Conservation (phyloP, 2,329 filamentous ascomycete genomes). For the Nigrospora oryzae region DNA sequence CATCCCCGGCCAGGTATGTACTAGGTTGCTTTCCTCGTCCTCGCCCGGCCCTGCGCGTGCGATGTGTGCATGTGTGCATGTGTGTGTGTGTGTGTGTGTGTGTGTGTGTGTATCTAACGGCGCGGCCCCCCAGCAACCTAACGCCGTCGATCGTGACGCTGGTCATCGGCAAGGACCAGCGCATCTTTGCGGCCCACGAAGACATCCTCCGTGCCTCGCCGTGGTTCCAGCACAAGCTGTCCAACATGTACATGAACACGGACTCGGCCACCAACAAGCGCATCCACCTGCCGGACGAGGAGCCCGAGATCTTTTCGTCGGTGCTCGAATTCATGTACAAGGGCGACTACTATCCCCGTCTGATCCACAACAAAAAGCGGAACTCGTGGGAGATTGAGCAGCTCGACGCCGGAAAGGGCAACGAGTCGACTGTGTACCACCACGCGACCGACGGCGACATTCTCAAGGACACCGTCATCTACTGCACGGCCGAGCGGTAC, state of each 20-base stretch:
- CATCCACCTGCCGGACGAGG: conserved; percentile 74
- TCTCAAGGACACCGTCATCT: conserved; percentile 83
- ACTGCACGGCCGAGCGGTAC: conserved; percentile 82
- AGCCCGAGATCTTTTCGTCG: conserved; percentile 84
- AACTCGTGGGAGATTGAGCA: conserved; percentile 79
- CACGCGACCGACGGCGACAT: conserved; percentile 57
- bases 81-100: no score
- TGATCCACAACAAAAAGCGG: conserved; percentile 72
- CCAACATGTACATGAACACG: conserved; percentile 57
- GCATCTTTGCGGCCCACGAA: conserved; percentile 88
- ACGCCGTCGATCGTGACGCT: conserved; percentile 70
- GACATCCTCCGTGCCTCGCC: conserved; percentile 71
- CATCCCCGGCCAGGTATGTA: conserved; percentile 35
- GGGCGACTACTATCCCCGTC: conserved; percentile 81
- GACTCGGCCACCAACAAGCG: conserved; percentile 52
- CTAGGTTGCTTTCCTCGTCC: neutral
- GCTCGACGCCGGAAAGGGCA: conserved; percentile 29
- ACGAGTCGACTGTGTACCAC: conserved; percentile 63
- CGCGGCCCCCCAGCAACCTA: conserved; percentile 33
- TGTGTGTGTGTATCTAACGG: neutral
- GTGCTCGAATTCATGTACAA: conserved; percentile 90
- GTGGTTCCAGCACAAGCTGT: conserved; percentile 63
- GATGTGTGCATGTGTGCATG: no score
- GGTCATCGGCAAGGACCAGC: conserved; percentile 70
- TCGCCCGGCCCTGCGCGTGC: no score